Evolutionary conservation across 2,329 filamentous ascomycete species (phyloP).

Genomic region (Trichoderma asperellum): DNA sequence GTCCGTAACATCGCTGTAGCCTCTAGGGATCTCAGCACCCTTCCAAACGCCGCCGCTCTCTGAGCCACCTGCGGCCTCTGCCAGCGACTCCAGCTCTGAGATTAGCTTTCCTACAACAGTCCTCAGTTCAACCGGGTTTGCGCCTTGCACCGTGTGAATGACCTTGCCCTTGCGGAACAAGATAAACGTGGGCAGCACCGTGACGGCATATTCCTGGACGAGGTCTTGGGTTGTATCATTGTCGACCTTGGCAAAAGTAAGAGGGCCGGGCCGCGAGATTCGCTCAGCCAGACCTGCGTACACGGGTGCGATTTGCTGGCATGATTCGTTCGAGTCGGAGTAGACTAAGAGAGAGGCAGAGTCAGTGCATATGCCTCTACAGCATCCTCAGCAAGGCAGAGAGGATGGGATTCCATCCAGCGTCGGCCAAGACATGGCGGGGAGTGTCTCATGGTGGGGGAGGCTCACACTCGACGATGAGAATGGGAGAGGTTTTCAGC

Average conservation of each 20-base stretch:
- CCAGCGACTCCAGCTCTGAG: conserved; percentile 64
- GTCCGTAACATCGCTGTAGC: conserved; percentile 82
- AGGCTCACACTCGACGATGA: conserved; percentile 83
- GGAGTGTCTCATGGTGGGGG: conserved; percentile 28
- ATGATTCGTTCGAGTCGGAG: conserved; percentile 83
- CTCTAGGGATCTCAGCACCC: conserved; percentile 74
- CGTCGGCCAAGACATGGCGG: conserved; percentile 28
- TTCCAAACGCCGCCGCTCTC: conserved; percentile 63
- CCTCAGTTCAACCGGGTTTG: conserved; percentile 71
- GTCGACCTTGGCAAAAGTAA: conserved; percentile 89
- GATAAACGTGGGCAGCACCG: conserved; percentile 87
- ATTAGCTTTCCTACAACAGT: conserved; percentile 72
- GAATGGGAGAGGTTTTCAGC: conserved; percentile 73
- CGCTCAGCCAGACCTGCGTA: conserved; percentile 76
- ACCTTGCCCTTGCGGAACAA: conserved; percentile 75
- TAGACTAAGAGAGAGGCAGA: conserved; percentile 64
- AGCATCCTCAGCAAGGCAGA: not conserved
- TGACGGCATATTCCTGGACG: conserved; percentile 72
- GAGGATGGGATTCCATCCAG: not conserved
- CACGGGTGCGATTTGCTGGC: conserved; percentile 79
- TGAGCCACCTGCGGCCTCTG: conserved; percentile 42
- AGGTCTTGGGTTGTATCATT: conserved; percentile 77
- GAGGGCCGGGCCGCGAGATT: conserved; percentile 70
- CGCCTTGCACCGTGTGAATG: conserved; percentile 72
- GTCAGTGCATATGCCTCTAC: conserved; percentile 27